A percentile compares a stretch with the other conserved stretches of the same genome.
These are phyloP conservation scores for Ochetophila trinervis DNA, from an alignment of 306 rosid genomes.

Conservation along the genomic window DNA sequence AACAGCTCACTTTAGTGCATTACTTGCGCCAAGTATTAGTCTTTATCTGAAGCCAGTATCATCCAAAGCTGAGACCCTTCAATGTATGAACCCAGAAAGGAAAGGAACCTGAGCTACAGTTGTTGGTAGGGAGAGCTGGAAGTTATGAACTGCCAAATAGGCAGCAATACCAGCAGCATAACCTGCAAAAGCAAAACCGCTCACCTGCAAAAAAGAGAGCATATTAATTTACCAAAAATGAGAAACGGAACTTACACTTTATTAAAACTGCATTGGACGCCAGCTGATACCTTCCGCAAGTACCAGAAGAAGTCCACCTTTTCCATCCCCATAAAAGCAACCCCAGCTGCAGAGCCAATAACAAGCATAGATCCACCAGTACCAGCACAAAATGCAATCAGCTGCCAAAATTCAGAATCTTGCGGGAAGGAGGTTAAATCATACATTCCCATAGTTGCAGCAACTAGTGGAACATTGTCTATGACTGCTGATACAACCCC, in stretches of 20 bases:
- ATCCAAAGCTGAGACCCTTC: slow-evolving; percentile 16
- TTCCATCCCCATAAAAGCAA: slow-evolving; percentile 99
- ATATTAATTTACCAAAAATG: slow-evolving; percentile 3
- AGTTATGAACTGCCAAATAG: slow-evolving; percentile 60
- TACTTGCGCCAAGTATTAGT: not conserved
- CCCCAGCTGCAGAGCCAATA: slow-evolving; percentile 96
- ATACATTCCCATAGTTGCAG: slow-evolving; percentile 95
- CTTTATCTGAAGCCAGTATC: slow-evolving; percentile 19
- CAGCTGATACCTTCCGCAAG: slow-evolving; percentile 62
- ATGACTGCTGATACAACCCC: slow-evolving; percentile 84
- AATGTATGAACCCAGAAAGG: slow-evolving; percentile 56
- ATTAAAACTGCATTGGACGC: not conserved
- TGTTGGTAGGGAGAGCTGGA: slow-evolving; percentile 59
- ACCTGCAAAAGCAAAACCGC: slow-evolving; percentile 92
- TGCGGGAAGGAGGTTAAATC: slow-evolving; percentile 70
- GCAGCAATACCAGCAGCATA: slow-evolving; percentile 86
- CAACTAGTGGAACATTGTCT: slow-evolving; percentile 93
- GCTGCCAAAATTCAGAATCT: slow-evolving; percentile 96
- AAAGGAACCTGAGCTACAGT: slow-evolving; percentile 72
- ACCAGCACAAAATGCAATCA: slow-evolving; percentile 85
- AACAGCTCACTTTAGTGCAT: not conserved
- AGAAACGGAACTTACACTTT: slow-evolving; percentile 12
- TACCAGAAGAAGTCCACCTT: slow-evolving; percentile 97
- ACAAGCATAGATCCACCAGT: slow-evolving; percentile 97
- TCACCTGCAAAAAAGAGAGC: slow-evolving; percentile 54